A percentile compares a stretch with the other conserved stretches of the same genome.
These are phyloP conservation scores for Suaeda aralocaspica DNA, from an alignment of 148 eudicot species.

Conservation along the genomic window DNA sequence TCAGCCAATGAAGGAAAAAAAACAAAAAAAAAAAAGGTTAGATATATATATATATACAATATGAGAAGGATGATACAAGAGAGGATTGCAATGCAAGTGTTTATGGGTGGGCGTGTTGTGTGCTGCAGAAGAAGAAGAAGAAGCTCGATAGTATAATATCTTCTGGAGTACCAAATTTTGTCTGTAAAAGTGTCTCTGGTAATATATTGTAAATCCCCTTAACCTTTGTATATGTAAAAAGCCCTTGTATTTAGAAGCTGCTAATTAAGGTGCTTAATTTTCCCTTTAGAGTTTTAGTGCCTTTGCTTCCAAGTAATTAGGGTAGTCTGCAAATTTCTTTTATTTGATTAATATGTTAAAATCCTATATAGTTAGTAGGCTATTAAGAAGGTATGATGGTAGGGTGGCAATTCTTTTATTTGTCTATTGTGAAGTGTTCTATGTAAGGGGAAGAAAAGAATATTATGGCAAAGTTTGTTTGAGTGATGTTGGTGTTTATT, in stretches of 20 bases:
- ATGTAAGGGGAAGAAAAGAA: background rate
- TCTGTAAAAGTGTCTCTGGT: slow-evolving; percentile 11
- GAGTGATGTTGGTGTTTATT: no score
- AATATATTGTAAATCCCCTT: slow-evolving; percentile 20
- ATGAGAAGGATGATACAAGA: slow-evolving; percentile 17
- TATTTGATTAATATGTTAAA: background rate
- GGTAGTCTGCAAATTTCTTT: background rate
- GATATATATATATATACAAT: slow-evolving; percentile 9
- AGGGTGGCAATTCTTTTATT: slow-evolving; percentile 25
- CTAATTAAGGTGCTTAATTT: slow-evolving; percentile 10
- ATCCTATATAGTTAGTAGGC: background rate
- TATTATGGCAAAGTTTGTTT: background rate
- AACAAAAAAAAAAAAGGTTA: no score
- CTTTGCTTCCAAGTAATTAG: background rate
- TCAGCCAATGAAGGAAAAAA: slow-evolving; percentile 11
- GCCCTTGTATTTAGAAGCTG: slow-evolving; percentile 11
- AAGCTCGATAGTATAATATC: background rate
- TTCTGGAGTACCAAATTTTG: background rate
- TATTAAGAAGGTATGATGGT: background rate
- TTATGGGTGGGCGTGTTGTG: background rate
- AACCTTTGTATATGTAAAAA: slow-evolving; percentile 2
- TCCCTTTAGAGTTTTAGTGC: slow-evolving; percentile 2
- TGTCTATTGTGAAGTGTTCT: slow-evolving; percentile 5
- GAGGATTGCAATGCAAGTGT: slow-evolving; percentile 16
- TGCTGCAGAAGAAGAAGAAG: slow-evolving; percentile 5